Evolutionary conservation across 257 asterid genomes (phyloP).

Genomic region (Henckelia pumila): DNA sequence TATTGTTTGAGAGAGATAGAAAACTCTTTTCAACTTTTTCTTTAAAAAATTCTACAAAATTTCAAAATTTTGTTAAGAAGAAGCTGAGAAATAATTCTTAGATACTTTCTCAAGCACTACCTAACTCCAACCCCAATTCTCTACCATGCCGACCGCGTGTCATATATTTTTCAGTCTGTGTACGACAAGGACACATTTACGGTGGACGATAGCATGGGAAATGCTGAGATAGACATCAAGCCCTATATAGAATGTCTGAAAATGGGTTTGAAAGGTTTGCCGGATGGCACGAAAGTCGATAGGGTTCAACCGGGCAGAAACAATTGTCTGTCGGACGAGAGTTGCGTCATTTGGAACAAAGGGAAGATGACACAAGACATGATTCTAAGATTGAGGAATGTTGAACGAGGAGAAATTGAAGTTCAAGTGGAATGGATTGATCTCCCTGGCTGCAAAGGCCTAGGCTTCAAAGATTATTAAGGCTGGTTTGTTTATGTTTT

Average conservation of each 20-base stretch:
- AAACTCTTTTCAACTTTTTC: too few relatives aligned
- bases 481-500: neutral
- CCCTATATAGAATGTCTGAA: constrained; percentile 36
- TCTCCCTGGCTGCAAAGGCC: constrained; percentile 4
- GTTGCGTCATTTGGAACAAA: constrained; percentile 35
- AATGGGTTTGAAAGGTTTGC: constrained; percentile 28
- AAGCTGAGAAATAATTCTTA: too few relatives aligned
- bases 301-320: constrained; percentile 32
- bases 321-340: constrained; percentile 39
- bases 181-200: constrained; percentile 48
- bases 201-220: constrained; percentile 44
- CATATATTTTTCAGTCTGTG: constrained; percentile 29
- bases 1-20: too few relatives aligned
- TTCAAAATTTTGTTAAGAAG: too few relatives aligned
- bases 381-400: constrained; percentile 36
- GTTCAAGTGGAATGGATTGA: constrained; percentile 40
- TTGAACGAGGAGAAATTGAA: constrained; percentile 41
- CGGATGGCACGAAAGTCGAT: constrained; percentile 34
- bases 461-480: too few relatives aligned
- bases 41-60: too few relatives aligned
- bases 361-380: constrained; percentile 44
- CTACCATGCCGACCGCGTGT: neutral
- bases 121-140: neutral
- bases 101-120: too few relatives aligned
- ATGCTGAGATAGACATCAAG: constrained; percentile 36